These are phyloP conservation scores for Wickerhamiella infanticola DNA, from an alignment of 1,139 yeast species.

Conservation along the genomic window DNA sequence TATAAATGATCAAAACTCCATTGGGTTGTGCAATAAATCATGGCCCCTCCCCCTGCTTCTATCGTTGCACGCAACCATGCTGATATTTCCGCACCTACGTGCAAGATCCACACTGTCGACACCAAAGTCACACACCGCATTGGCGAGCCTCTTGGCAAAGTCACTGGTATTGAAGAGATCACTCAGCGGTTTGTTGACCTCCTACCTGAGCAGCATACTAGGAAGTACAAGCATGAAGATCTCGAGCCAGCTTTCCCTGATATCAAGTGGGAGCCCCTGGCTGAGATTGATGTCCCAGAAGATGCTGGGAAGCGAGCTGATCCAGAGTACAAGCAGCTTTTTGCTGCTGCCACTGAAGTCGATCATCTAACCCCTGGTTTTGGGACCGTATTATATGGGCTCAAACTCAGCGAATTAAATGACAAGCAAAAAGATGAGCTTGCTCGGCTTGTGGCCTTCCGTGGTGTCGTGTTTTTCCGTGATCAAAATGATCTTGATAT, in stretches of 20 bases:
- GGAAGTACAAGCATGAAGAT: conserved; percentile 16
- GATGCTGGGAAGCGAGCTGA: conserved; percentile 29
- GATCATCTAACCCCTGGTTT: conserved; percentile 41
- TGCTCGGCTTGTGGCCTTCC: conserved; percentile 45
- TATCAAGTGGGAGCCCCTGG: conserved; percentile 7
- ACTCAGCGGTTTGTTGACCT: background rate
- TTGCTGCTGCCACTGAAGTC: conserved; percentile 20
- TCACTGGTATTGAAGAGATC: conserved; percentile 1
- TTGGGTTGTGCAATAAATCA: background rate
- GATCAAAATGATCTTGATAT: conserved; percentile 37
- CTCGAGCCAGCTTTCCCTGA: conserved; percentile 21
- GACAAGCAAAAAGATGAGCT: conserved; percentile 43
- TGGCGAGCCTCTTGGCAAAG: background rate
- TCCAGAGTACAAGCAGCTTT: conserved; percentile 34
- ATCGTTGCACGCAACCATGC: background rate
- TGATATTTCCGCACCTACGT: background rate
- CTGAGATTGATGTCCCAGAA: conserved; percentile 3
- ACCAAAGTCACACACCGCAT: background rate
- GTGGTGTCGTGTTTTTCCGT: conserved; percentile 55
- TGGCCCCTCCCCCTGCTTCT: conserved; percentile 1
- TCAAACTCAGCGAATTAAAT: conserved; percentile 39
- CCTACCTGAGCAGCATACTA: conserved; percentile 1
- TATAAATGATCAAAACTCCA: no score
- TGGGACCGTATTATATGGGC: conserved; percentile 43
- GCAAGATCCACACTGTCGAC: background rate